Base-by-base conservation (phyloP, 768 basidiomycete genomes). In the Lentinula sp. region DNA sequence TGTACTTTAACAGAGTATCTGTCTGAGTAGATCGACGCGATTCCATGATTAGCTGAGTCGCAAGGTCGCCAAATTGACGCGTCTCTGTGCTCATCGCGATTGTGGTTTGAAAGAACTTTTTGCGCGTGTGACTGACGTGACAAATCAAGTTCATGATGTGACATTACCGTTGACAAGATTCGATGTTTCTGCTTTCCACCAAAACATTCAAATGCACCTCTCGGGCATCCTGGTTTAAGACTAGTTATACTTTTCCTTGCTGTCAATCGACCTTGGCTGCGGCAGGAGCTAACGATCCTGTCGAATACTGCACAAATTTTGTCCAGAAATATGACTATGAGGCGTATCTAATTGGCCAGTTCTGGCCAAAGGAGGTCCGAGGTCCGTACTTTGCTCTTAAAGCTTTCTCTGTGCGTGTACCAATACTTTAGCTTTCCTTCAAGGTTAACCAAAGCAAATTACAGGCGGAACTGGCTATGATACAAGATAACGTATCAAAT, bases 1-100 rank as follows among this genome's bases (percentile, higher is more conserved):
- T 95, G 80, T 98, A 97, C 68, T 95, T 96, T 64, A 93, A 80
- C 13, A 98, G 80, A 4, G 87, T 86, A 66, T 93, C 90, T 6
- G 90, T 88, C 37, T 87, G 82, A 1, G 87, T 90, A 1, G 95
- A 95, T 28, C 95, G 81, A 16, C 91, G 86, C 10, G 94, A 87
- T 72, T 97, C 94, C 63, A 84, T 81, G 63, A 96, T 80, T 62
- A 98, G 90, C 73, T 93, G 87, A 6, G 91, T 91, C 6, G 88
- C 91, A 65, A 93, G 85, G 76, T 97, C 94, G 65, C 90, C 86
- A 68, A 85, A 90, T 69, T 91, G 89, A 66, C 82, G 83, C 67
- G 81, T 55, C 71, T 60, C 51, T 28, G 39, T 23, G 51, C 41
- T 55, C 60, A 61, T 61, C 33, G 28, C 28, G 28, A 28, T 28